Evolutionary conservation across 2,329 filamentous ascomycete species (phyloP).

Genomic region (Huntiella decipiens): DNA sequence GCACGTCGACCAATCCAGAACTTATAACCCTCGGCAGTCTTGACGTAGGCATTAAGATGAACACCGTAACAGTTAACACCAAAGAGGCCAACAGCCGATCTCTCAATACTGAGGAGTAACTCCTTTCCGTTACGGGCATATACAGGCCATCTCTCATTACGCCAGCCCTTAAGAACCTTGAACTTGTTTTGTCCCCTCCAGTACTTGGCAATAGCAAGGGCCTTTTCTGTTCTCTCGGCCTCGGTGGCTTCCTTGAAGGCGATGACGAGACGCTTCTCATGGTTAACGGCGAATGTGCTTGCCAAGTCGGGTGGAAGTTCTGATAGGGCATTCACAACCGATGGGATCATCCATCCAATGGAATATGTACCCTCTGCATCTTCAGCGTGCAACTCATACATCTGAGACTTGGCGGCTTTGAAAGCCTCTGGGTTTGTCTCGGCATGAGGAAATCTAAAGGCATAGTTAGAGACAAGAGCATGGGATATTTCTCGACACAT

Average conservation of each 20-base stretch:
- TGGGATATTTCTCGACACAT: too few relatives aligned
- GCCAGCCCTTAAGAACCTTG: conserved; percentile 57
- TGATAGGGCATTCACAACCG: conserved; percentile 30
- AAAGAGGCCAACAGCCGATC: conserved; percentile 54
- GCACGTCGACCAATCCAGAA: conserved; percentile 74
- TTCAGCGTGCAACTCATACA: conserved; percentile 49
- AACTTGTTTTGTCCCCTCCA: conserved; percentile 59
- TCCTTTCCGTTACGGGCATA: conserved; percentile 41
- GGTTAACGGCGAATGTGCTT: conserved; percentile 42
- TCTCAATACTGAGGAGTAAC: conserved; percentile 56
- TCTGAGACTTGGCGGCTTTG: conserved; percentile 33
- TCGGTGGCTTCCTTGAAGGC: conserved; percentile 41
- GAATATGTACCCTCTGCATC: conserved; percentile 42
- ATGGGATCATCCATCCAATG: conserved; percentile 41
- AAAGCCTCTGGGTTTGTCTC: conserved; percentile 40
- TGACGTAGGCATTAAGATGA: conserved; percentile 59
- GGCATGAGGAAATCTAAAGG: conserved; percentile 55
- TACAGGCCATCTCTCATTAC: conserved; percentile 62
- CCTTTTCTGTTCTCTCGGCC: conserved; percentile 38
- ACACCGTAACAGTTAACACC: conserved; percentile 63
- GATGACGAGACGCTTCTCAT: conserved; percentile 39
- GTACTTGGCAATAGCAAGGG: conserved; percentile 38
- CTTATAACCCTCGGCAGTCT: conserved; percentile 28
- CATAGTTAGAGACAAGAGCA: background rate
- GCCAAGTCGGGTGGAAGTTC: conserved; percentile 30